Evolutionary conservation across 2,329 filamentous ascomycete species (phyloP).

Genomic region (Cadophora sp.): DNA sequence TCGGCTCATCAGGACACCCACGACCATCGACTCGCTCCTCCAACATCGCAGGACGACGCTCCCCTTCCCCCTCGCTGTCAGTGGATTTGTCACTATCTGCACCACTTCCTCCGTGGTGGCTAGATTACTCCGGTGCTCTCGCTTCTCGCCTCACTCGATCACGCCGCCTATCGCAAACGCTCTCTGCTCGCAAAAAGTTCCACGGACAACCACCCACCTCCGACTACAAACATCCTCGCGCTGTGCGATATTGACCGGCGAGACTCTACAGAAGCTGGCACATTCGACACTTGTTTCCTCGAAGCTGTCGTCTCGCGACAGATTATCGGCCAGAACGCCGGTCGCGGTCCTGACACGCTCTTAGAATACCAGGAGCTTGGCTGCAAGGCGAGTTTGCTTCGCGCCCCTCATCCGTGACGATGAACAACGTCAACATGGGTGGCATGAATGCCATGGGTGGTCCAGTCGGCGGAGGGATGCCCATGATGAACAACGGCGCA

Average conservation of each 20-base stretch:
- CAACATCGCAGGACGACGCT: conserved; percentile 16
- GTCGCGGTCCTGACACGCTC: conserved; percentile 18
- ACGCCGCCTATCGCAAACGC: conserved; percentile 18
- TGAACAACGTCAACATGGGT: conserved; percentile 59
- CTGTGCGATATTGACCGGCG: background rate
- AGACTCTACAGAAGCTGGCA: conserved; percentile 12
- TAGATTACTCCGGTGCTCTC: conserved; percentile 5
- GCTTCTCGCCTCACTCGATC: conserved; percentile 11
- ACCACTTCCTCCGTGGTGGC: conserved; percentile 1
- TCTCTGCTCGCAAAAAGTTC: conserved; percentile 15
- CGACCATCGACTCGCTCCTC: conserved; percentile 5
- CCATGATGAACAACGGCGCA: conserved; percentile 65
- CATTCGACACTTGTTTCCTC: background rate
- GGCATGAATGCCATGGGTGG: conserved; percentile 71
- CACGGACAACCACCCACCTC: conserved; percentile 5
- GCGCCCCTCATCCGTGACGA: conserved; percentile 39
- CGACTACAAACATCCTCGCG: conserved; percentile 5
- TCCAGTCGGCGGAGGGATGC: conserved; percentile 64
- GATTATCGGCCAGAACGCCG: conserved; percentile 9
- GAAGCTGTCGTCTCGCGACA: conserved; percentile 15
- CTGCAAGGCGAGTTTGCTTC: conserved; percentile 31
- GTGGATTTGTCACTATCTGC: conserved; percentile 10
- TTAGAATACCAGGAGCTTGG: conserved; percentile 33
- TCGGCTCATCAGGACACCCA: conserved; percentile 11
- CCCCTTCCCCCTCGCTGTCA: background rate